phyloP scores from a whole-genome alignment of 768 basidiomycete genomes.

The Porpolomopsis calyptriformis region DNA sequence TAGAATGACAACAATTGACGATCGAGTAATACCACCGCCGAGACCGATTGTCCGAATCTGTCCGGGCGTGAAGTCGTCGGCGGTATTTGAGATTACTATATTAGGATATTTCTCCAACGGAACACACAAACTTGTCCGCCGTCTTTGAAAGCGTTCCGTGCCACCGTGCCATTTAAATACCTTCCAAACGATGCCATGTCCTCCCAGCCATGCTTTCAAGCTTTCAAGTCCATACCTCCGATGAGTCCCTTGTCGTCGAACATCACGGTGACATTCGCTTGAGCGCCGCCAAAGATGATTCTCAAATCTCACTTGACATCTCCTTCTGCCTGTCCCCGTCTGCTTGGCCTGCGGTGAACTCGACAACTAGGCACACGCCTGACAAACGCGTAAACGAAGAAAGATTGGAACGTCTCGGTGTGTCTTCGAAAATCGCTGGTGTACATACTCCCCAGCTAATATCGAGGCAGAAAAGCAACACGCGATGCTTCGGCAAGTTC shows the following conservation, averaged over 20 bases:
- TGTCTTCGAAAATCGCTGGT: slow-evolving; percentile 13
- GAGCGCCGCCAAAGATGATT: slow-evolving; percentile 38
- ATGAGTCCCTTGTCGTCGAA: slow-evolving; percentile 1
- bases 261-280: slow-evolving; percentile 33
- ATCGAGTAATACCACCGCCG: no score
- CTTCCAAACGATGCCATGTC: no score
- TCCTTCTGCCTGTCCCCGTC: slow-evolving; percentile 44
- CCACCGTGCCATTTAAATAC: no score
- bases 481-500: slow-evolving; percentile 46
- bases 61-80: no score
- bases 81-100: neutral
- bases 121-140: slow-evolving; percentile 1
- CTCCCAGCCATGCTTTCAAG: no score
- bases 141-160: no score
- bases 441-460: slow-evolving; percentile 6
- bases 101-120: neutral
- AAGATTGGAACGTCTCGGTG: slow-evolving; percentile 56
- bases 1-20: no score
- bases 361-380: slow-evolving; percentile 53
- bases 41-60: no score
- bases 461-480: slow-evolving; percentile 52
- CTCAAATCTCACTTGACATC: slow-evolving; percentile 29
- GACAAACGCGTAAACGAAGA: no score
- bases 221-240: neutral
- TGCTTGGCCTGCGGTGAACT: slow-evolving; percentile 57